A percentile compares a stretch with the other conserved stretches of the same genome.
Evolutionary conservation across 345 rosid genomes (phyloP).

Genomic region (Eucalyptus paniculata): DNA sequence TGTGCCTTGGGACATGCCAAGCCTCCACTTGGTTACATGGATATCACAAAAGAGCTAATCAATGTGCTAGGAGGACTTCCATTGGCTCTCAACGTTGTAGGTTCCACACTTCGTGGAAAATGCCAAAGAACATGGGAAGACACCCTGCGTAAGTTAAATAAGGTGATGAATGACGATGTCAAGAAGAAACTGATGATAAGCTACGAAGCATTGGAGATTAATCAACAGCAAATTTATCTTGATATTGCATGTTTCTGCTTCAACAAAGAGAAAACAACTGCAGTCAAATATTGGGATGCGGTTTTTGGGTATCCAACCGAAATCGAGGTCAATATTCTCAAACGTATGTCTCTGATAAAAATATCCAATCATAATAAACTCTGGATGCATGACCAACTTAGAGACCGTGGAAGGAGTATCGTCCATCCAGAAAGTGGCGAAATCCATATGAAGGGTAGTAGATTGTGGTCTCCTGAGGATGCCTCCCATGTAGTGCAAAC

Average conservation of each 20-base stretch:
- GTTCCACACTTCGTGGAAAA: too few relatives aligned
- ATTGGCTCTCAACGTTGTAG: too few relatives aligned
- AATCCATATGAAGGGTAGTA: not conserved
- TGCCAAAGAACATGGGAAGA: too few relatives aligned
- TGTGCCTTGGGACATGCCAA: not conserved
- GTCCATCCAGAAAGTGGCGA: not conserved
- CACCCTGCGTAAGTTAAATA: fast-evolving
- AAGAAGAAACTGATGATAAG: too few relatives aligned
- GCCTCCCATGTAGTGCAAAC: not conserved
- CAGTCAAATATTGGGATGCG: not conserved
- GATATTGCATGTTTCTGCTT: not conserved
- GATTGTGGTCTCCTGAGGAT: not conserved
- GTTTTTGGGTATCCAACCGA: not conserved
- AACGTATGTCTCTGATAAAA: not conserved
- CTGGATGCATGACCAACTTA: not conserved
- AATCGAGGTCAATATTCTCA: not conserved
- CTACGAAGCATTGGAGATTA: too few relatives aligned
- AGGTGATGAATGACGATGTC: too few relatives aligned
- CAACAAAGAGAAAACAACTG: not conserved
- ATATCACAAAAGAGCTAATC: fast-evolving
- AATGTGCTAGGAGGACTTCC: not conserved
- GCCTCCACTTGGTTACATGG: not conserved
- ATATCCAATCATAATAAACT: not conserved
- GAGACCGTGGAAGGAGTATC: not conserved
- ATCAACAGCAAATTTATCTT: too few relatives aligned